Base-by-base conservation (phyloP, 75 land plant genomes). In the Cryptomeria japonica region DNA sequence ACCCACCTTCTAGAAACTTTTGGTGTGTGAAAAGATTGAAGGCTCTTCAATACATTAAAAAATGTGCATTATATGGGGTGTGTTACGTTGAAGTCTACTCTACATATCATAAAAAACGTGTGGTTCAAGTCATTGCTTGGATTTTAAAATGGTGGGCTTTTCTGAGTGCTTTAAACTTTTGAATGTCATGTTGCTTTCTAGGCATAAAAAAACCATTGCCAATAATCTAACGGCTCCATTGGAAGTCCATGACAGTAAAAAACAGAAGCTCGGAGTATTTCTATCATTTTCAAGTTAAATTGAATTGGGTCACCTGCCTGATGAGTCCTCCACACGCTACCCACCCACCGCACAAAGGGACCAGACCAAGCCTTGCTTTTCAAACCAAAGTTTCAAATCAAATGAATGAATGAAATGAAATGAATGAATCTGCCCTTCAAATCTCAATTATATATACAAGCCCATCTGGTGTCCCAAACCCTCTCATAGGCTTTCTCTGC, bases 231-330 rank as follows among this genome's bases (percentile, higher is more conserved):
- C 77, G 77, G 37, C 77, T 75, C 37, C 37, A 11, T 75, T 75
- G 38, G 37, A 37, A 37, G 11, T 3, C 77, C 77, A 31, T 34
- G 14, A 11, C 0, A 32, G 32, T 10, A 31, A 75, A 75, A 12
- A 34, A 31, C 1, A 75, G 3, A 32, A 75, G 37, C 77, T 32
- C 12, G 7, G 38, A 32, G 38, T 34, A 75, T 13, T 34, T 34
- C 15, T 1, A 75, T 75, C 77, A 34, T 34, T 75, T 75, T 75
- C 77, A 64, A 7, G 13, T 1, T 32, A 34, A 32, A 72, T 72
- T 72, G 76, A 32, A 75, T 75, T 75, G 77, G 77, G 77, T 75
- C 77, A 75, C 77, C 77, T 75, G 77, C 77, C 34, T 32, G 38
- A 75, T 34, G 38, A 34, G 77, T 75, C 13, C 14, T 75, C 37